Evolutionary conservation across 345 rosid species (phyloP), one percentile per base, ranked within the genome.

Genomic region (Murraya paniculata): DNA sequence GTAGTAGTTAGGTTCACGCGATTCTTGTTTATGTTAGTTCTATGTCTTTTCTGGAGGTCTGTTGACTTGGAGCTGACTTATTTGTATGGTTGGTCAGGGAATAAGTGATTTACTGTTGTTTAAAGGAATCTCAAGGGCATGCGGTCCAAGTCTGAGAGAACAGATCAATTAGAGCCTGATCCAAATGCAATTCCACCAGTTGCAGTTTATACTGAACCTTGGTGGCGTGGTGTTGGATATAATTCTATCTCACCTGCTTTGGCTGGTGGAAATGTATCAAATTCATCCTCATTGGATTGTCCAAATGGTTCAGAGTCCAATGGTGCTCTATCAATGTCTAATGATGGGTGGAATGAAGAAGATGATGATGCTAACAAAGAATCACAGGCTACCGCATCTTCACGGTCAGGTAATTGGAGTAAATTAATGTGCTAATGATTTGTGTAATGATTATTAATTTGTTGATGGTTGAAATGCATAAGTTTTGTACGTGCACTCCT

Each of bases 181-280:
- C 82, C 83, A 18, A 92, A 80, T 73, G 73, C 72, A 62, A 68
- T 68, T 81, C 90, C 81, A 60, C 86, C 85, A 72, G 84, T 81
- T 57, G 31, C 85, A 45, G 86, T 81, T 79, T 87, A 81, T 84
- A 30, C 92, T 6, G 95, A 92, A 74, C 96, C 94, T 18, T 92
- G 98, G 99, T 94, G 95, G 98, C 90, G 87, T 59, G 82, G 75
- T 48, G 81, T 82, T 75, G 81, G 89, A 30, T 93, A 86, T 77
- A 85, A 82, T 82, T 61, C 84, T 22, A 76, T 84, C 31, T 73
- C 94, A 75, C 81, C 87, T n/a, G 82, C 84, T 35, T 81, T 71
- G 66, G 78, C 88, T 13, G 84, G 87, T 60, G 87, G 77, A 45
- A 82, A 84, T 60, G 87, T 84, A 28, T 84, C 92, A 41, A 89